These are phyloP conservation scores for Hymenoscyphus fructigenus DNA, from an alignment of 2,329 filamentous ascomycete genomes.

Conservation along the genomic window DNA sequence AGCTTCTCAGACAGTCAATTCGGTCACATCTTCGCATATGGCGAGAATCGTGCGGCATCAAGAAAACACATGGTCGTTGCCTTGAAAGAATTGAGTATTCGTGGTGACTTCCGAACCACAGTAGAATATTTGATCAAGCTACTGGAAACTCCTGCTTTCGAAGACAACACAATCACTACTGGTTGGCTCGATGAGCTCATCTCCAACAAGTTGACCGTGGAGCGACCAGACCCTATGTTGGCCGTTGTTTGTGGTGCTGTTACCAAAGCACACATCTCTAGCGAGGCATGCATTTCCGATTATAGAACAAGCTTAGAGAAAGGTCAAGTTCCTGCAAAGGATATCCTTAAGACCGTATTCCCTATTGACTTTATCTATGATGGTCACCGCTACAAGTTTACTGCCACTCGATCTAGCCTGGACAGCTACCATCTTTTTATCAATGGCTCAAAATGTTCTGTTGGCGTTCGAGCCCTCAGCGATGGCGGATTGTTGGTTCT, in stretches of 20 bases:
- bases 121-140: conserved; percentile 99
- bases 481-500: conserved; percentile 93
- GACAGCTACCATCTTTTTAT: conserved; percentile 99
- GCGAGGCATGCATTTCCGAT: conserved; percentile 81
- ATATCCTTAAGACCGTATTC: conserved; percentile 96
- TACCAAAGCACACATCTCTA: conserved; percentile 92
- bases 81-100: conserved; percentile 97
- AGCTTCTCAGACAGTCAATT: conserved; percentile 99
- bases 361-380: conserved; percentile 99
- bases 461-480: conserved; percentile 87
- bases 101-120: conserved; percentile 97
- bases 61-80: conserved; percentile 99
- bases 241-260: conserved; percentile 95
- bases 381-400: conserved; percentile 95
- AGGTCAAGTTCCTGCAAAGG: conserved; percentile 95
- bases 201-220: conserved; percentile 93
- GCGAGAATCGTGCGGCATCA: conserved; percentile 93
- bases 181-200: conserved; percentile 99
- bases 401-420: conserved; percentile 83
- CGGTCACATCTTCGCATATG: conserved; percentile 98
- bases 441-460: conserved; percentile 94
- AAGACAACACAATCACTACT: conserved; percentile 98
- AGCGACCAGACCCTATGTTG: conserved; percentile 88
- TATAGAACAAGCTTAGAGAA: conserved; percentile 90
- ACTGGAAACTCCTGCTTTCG: conserved; percentile 95